Evolutionary conservation across 2,329 filamentous ascomycete species (phyloP), one percentile per base, ranked within the genome.

Genomic region (Fusarium siculi): DNA sequence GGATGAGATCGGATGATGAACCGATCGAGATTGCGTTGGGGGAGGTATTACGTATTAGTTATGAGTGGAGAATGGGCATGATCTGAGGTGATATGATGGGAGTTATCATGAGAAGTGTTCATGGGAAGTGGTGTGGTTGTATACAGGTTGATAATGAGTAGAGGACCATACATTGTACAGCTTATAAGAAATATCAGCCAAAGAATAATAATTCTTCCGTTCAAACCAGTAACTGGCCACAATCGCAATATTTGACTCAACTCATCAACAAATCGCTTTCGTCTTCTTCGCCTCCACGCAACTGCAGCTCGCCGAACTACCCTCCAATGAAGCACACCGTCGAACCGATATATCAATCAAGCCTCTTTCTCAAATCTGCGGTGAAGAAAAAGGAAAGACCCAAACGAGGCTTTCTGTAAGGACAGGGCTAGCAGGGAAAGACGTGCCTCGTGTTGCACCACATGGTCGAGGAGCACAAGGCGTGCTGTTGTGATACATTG

Each of bases 391-490:
- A 21, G n/a, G 50, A 25, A 57, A 23, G 21, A 23, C 23, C 40
- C 47, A 43, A 47, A 49, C 42, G 40, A 64, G 58, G 44, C 44
- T 63, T 36, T 57, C 37, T 37, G 40, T 32, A 47, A 40, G 40
- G 42, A 54, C 43, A 68, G 53, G 57, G 70, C 61, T 60, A 46
- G 32, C 16, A 49, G 25, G 49, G n/a, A n/a, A 54, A 58, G 54
- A 42, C 25, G 57, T 62, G 55, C 42, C 52, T 49, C 19, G 16
- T 16, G 66, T 74, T 37, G 19, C 60, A 76, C 74, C 4, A 25
- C 74, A 63, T 69, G 34, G 59, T 75, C 62, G 63, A 75, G 69
- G 58, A 56, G 66, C 49, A 75, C 72, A 69, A 50, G 69, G 60
- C 63, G 58, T 65, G 61, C 39, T 59, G 60, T 7, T 40, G 68